Conservation (phyloP, 2,329 filamentous ascomycete species). For the Neofusicoccum cordaticola region DNA sequence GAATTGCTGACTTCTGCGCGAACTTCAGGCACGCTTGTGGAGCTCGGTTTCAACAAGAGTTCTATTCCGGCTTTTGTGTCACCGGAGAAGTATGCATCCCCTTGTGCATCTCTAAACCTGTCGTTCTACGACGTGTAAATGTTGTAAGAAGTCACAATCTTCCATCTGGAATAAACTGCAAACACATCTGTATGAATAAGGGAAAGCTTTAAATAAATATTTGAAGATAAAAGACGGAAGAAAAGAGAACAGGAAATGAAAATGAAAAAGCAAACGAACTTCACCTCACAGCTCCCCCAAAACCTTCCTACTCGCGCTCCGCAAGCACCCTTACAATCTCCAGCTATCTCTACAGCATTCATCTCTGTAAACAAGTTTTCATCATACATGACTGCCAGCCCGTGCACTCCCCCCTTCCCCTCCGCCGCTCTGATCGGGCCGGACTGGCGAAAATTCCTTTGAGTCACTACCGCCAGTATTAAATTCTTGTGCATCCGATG, state of each 20-base stretch:
- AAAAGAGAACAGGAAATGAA: no score
- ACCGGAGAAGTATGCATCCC: not conserved
- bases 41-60: not conserved
- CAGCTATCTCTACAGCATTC: not conserved
- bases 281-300: not conserved
- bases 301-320: not conserved
- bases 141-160: no score
- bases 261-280: no score
- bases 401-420: no score
- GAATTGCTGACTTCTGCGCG: no score
- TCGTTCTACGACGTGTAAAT: not conserved
- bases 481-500: no score
- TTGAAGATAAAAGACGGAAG: no score
- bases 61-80: not conserved
- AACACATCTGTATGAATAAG: no score
- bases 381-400: not conserved
- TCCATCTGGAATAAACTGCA: no score
- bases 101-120: not conserved
- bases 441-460: no score
- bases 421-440: no score
- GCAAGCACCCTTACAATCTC: not conserved
- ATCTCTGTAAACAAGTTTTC: not conserved
- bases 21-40: not conserved
- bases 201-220: fast-evolving
- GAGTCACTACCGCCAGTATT: no score